A percentile compares a stretch with the other conserved stretches of the same genome.
Conservation (phyloP, 441 rosid species). For the Populus hybrid region DNA sequence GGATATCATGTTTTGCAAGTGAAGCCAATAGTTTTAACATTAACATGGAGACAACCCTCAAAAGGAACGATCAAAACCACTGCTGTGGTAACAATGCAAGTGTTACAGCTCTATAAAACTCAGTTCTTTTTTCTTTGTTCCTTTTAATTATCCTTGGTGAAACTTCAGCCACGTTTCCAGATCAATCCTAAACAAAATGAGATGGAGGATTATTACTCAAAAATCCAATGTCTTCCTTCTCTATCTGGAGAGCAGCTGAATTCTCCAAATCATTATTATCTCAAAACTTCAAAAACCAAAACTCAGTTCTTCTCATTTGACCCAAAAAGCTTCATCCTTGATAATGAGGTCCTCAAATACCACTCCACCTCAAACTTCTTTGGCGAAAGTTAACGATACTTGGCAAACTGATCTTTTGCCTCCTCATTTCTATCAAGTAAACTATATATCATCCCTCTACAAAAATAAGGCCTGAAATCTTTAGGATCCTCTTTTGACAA, state of each 20-base stretch:
- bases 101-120: constrained; percentile 2
- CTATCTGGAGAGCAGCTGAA: not conserved
- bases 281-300: not conserved
- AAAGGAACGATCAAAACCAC: not conserved
- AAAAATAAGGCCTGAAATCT: constrained; percentile 82
- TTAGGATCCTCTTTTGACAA: constrained; percentile 66
- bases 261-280: constrained; percentile 19
- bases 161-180: not conserved
- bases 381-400: constrained; percentile 71
- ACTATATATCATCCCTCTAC: constrained; percentile 81
- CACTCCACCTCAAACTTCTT: constrained; percentile 79
- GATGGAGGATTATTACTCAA: not conserved
- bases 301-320: constrained; percentile 39
- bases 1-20: not conserved
- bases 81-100: not conserved
- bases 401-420: constrained; percentile 74
- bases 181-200: not conserved
- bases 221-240: not conserved
- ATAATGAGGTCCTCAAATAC: constrained; percentile 61
- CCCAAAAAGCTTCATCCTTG: constrained; percentile 74
- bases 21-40: not conserved
- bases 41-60: constrained; percentile 15
- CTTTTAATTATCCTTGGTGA: not conserved
- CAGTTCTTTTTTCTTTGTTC: constrained; percentile 1
- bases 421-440: constrained; percentile 71